Percentiles rank a stretch among this genome's conserved stretches.
Evolutionary conservation across 768 basidiomycete genomes (phyloP).

Genomic region (Epithele typhae): DNA sequence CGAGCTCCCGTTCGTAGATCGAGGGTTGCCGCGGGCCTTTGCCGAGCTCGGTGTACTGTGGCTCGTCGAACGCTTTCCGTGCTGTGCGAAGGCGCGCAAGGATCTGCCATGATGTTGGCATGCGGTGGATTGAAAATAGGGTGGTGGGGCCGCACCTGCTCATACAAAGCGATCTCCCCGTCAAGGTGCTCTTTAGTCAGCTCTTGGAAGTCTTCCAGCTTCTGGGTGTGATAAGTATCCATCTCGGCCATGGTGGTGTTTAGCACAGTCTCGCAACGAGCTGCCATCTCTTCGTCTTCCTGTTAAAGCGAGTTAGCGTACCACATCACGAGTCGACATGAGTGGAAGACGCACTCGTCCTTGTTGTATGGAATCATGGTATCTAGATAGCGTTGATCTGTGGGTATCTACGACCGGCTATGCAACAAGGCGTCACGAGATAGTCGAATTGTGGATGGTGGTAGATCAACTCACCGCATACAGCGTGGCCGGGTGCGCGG

Average conservation of each 20-base stretch:
- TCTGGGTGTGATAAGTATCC: conserved; percentile 73
- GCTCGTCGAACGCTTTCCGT: conserved; percentile 47
- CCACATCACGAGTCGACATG: too few species aligned
- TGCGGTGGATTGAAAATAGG: neutral
- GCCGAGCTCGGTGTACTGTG: conserved; percentile 44
- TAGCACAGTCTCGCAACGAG: conserved; percentile 82
- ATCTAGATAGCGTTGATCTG: conserved; percentile 60
- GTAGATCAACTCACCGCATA: conserved; percentile 50
- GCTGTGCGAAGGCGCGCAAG: conserved; percentile 56
- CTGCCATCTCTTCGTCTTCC: conserved; percentile 61
- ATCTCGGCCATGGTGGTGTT: conserved; percentile 89
- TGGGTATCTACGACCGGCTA: conserved; percentile 77
- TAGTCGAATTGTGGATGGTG: neutral
- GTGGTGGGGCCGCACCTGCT: conserved; percentile 43
- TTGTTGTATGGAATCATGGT: conserved; percentile 46
- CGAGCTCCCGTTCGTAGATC: conserved; percentile 72
- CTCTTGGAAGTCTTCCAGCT: conserved; percentile 60
- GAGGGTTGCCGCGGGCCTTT: conserved; percentile 56
- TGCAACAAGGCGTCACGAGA: neutral
- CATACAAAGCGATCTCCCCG: conserved; percentile 71
- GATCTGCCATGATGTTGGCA: conserved; percentile 34
- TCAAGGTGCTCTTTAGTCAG: conserved; percentile 68
- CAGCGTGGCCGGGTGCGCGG: conserved; percentile 69
- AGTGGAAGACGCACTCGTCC: conserved; percentile 27
- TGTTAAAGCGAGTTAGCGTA: conserved; percentile 24